A percentile compares a stretch with the other conserved stretches of the same genome.
phyloP scores from a whole-genome alignment of 2,329 filamentous ascomycete genomes.

The Ophiostoma himal-ulmi region DNA sequence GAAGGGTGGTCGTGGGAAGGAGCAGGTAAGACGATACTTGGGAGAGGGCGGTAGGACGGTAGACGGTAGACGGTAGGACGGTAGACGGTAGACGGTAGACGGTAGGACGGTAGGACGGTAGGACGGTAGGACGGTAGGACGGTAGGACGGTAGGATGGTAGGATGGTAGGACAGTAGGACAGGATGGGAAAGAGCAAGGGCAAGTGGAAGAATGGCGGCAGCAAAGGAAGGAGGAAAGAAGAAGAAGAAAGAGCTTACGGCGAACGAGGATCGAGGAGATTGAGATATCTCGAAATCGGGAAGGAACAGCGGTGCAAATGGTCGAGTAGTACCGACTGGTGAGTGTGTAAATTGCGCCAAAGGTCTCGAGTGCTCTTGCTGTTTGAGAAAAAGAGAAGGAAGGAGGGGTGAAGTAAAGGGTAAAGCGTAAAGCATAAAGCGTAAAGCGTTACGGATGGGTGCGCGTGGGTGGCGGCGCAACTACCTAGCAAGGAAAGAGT shows the following conservation, averaged over 20 bases:
- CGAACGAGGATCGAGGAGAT: background rate
- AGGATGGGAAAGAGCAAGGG: background rate
- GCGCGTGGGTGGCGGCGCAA: conserved; percentile 8
- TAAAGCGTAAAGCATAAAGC: background rate
- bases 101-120: background rate
- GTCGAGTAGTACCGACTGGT: background rate
- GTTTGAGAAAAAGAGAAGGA: conserved; percentile 10
- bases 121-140: background rate
- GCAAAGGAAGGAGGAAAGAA: background rate
- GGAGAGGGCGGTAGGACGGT: background rate
- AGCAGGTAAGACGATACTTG: background rate
- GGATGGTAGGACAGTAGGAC: background rate
- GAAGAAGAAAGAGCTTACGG: conserved; percentile 4
- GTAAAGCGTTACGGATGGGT: background rate
- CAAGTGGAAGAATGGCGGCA: background rate
- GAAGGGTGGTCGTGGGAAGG: background rate
- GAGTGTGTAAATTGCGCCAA: background rate
- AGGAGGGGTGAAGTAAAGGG: background rate
- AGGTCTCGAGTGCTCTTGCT: background rate
- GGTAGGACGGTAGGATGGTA: no score
- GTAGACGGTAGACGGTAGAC: background rate
- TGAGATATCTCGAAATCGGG: background rate
- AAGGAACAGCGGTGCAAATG: background rate
- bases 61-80: no score
- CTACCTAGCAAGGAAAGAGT: background rate